A percentile compares a stretch with the other conserved stretches of the same genome.
Conservation (phyloP, 257 asterid genomes). For the Fraxinus pennsylvanica region DNA sequence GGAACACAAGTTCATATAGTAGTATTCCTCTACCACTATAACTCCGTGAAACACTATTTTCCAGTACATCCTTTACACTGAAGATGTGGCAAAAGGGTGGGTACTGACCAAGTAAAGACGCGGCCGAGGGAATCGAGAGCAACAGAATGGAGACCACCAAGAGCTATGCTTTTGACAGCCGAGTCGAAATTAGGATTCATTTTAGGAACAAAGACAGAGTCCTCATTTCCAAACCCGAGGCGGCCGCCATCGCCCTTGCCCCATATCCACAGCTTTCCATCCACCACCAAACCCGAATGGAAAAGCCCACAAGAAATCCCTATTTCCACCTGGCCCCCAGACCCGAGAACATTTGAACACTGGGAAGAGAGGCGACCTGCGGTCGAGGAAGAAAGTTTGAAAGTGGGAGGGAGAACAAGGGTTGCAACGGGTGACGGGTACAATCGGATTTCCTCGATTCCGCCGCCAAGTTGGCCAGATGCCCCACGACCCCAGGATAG, state of each 20-base stretch:
- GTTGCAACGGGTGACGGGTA: constrained; percentile 74
- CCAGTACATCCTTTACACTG: not conserved
- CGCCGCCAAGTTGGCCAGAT: constrained; percentile 95
- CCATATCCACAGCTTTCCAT: constrained; percentile 82
- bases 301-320: constrained; percentile 87
- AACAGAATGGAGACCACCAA: constrained; percentile 91
- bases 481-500: constrained; percentile 98
- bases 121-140: constrained; percentile 77
- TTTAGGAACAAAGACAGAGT: constrained; percentile 69
- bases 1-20: not conserved
- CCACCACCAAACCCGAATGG: constrained; percentile 80
- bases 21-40: not conserved
- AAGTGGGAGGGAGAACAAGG: constrained; percentile 52
- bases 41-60: not conserved
- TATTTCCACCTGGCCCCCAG: constrained; percentile 39
- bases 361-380: constrained; percentile 65
- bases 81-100: not conserved
- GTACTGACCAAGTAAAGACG: constrained; percentile 82
- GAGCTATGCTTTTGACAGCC: constrained; percentile 52
- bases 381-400: constrained; percentile 50
- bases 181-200: constrained; percentile 50
- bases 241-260: constrained; percentile 99
- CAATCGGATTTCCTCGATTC: constrained; percentile 71
- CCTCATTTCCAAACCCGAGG: constrained; percentile 84
- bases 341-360: not conserved